Conservation (phyloP, 2,329 filamentous ascomycete species). For the Colletotrichum incanum region DNA sequence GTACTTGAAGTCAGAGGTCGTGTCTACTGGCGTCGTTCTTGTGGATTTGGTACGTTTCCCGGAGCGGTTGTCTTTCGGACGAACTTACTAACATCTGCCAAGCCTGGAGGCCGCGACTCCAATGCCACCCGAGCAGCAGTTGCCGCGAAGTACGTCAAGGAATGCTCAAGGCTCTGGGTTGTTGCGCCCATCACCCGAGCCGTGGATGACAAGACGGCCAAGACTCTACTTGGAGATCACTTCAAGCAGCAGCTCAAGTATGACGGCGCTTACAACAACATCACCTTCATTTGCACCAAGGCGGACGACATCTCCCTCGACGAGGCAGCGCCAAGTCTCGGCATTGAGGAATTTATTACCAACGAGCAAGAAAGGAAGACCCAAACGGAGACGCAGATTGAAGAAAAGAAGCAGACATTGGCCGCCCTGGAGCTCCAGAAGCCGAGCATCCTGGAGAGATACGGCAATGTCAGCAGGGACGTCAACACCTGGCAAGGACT, state of each 20-base stretch:
- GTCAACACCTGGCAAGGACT: slow-evolving; percentile 4
- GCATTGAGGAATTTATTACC: slow-evolving; percentile 16
- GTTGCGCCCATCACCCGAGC: slow-evolving; percentile 74
- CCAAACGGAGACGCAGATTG: background rate
- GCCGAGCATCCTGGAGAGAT: background rate
- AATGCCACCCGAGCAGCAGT: slow-evolving; percentile 73
- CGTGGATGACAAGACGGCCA: slow-evolving; percentile 73
- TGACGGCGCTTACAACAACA: slow-evolving; percentile 67
- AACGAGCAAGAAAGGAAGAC: background rate
- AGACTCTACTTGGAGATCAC: slow-evolving; percentile 68
- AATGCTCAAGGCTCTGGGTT: slow-evolving; percentile 73
- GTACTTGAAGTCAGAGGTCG: slow-evolving; percentile 52
- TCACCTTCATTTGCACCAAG: slow-evolving; percentile 76
- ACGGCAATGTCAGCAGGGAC: background rate
- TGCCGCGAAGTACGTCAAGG: slow-evolving; percentile 72
- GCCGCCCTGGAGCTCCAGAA: background rate
- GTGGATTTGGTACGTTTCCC: slow-evolving; percentile 63
- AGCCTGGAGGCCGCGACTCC: slow-evolving; percentile 71
- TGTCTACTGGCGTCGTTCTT: slow-evolving; percentile 55
- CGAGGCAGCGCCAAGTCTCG: slow-evolving; percentile 55
- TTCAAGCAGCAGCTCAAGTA: slow-evolving; percentile 74
- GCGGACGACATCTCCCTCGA: slow-evolving; percentile 69
- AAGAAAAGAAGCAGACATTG: background rate
- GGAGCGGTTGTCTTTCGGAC: background rate
- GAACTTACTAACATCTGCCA: slow-evolving; percentile 34